A percentile compares a stretch with the other conserved stretches of the same genome.
Conservation (phyloP, 108 stramenopile genomes). For the Aurantiochytrium sp. region DNA sequence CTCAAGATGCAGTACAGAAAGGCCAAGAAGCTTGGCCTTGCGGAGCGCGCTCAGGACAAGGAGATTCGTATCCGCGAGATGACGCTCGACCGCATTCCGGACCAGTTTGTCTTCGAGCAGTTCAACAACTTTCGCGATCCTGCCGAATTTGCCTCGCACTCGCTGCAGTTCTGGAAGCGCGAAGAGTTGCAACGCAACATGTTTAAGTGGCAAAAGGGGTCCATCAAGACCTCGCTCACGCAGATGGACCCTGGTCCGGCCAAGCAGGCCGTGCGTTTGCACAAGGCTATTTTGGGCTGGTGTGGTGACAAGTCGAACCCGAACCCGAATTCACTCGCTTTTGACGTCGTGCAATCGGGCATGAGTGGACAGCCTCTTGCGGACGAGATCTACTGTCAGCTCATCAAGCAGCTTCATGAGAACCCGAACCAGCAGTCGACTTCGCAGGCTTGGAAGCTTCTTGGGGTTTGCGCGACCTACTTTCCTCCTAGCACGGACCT, state of each 20-base stretch:
- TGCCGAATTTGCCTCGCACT: constrained; percentile 39
- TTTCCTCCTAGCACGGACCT: constrained; percentile 34
- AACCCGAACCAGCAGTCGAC: constrained; percentile 29
- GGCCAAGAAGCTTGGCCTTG: constrained; percentile 41
- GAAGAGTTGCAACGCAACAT: constrained; percentile 35
- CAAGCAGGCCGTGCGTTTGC: constrained; percentile 22
- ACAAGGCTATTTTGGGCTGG: constrained; percentile 28
- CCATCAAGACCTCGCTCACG: constrained; percentile 23
- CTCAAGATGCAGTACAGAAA: constrained; percentile 43
- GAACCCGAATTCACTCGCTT: constrained; percentile 33
- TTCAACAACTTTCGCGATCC: constrained; percentile 29
- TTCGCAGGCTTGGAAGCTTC: constrained; percentile 41
- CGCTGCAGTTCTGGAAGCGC: constrained; percentile 28
- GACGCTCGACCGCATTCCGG: constrained; percentile 36
- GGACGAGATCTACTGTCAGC: constrained; percentile 44
- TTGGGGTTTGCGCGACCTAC: constrained; percentile 33
- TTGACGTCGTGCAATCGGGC: constrained; percentile 33
- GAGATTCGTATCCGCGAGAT: constrained; percentile 53
- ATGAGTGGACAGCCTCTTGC: constrained; percentile 12
- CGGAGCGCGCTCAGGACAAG: constrained; percentile 45
- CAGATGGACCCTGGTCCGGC: background rate
- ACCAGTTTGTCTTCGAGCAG: constrained; percentile 30
- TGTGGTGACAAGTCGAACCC: constrained; percentile 22
- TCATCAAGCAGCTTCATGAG: constrained; percentile 49
- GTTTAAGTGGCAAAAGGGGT: constrained; percentile 23